phyloP scores from a whole-genome alignment of 73 alveolate genomes.

The Symbiodinium pilosum region DNA sequence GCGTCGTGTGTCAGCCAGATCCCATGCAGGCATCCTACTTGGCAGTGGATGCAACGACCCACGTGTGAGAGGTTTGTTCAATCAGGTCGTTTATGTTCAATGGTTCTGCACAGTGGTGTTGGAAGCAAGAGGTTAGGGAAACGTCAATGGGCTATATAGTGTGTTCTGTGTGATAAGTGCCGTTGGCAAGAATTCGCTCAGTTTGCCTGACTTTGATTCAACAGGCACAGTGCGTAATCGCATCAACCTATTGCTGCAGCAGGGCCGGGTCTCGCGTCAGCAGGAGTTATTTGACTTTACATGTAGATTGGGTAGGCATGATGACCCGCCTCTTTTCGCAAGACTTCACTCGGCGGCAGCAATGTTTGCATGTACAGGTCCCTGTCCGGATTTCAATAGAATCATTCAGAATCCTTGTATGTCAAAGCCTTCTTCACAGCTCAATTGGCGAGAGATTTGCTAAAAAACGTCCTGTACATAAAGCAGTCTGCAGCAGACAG shows the following conservation, averaged over 20 bases:
- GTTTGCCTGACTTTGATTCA: neutral
- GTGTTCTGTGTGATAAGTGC: too few species aligned
- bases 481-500: too few species aligned
- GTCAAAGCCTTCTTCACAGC: too few species aligned
- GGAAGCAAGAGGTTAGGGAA: too few species aligned
- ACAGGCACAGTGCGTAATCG: neutral
- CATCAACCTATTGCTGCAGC: neutral
- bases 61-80: constrained; percentile 8
- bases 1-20: neutral
- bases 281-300: too few species aligned
- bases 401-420: too few species aligned
- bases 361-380: neutral
- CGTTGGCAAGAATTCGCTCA: neutral
- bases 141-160: too few species aligned
- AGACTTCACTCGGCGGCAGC: neutral
- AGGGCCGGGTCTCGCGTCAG: neutral
- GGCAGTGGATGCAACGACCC: constrained; percentile 93
- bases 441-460: too few species aligned
- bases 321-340: too few species aligned
- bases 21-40: constrained; percentile 34
- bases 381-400: neutral
- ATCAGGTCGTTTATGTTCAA: too few species aligned
- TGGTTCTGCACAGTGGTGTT: too few species aligned
- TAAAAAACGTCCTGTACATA: neutral
- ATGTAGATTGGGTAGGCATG: too few species aligned